Evolutionary conservation across 2,329 filamentous ascomycete genomes (phyloP).

Genomic region (Paracamarosporium sp.): DNA sequence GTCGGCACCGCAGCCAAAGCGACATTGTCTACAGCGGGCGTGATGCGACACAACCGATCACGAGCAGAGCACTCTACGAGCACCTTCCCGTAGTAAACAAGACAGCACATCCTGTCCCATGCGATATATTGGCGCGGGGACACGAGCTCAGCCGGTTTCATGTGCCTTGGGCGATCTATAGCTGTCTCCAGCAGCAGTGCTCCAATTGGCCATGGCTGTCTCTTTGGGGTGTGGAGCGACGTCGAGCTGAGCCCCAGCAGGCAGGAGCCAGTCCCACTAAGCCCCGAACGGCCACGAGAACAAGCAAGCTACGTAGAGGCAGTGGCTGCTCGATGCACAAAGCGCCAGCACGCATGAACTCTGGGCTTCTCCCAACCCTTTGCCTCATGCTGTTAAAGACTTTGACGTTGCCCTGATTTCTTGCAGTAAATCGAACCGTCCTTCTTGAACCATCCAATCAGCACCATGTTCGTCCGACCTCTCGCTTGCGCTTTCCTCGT

Average conservation of each 20-base stretch:
- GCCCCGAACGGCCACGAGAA: conserved; percentile 3
- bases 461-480: conserved; percentile 26
- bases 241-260: conserved; percentile 33
- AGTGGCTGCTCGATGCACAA: background rate
- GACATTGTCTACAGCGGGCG: background rate
- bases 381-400: background rate
- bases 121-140: background rate
- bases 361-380: background rate
- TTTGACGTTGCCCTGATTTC: background rate
- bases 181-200: background rate
- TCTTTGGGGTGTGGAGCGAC: conserved; percentile 16
- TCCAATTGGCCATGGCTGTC: conserved; percentile 1
- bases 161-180: conserved; percentile 5
- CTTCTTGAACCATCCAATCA: background rate
- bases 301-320: conserved; percentile 5
- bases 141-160: conserved; percentile 18
- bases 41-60: background rate
- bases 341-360: conserved; percentile 5
- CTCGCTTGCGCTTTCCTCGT: conserved; percentile 32
- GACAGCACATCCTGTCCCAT: background rate
- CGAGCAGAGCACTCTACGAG: background rate
- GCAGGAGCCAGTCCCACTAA: conserved; percentile 39
- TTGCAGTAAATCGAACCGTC: background rate
- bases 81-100: background rate
- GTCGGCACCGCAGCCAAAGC: background rate